These are phyloP conservation scores for Cladosporium cucumerinum DNA, from an alignment of 2,329 filamentous ascomycete genomes.

Conservation along the genomic window DNA sequence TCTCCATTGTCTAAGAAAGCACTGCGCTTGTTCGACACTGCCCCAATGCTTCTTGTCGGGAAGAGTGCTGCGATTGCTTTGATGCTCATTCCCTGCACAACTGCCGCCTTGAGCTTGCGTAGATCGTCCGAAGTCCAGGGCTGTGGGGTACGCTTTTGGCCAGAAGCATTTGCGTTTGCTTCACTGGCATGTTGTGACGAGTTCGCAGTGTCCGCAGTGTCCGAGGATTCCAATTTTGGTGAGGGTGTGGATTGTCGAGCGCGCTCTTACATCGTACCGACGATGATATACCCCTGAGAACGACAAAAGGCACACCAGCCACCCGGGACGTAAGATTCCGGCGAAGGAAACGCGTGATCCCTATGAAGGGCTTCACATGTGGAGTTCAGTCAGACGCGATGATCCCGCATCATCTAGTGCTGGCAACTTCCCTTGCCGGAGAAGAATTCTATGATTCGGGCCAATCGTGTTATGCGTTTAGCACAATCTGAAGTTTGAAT, in stretches of 20 bases:
- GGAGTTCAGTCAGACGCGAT: background rate
- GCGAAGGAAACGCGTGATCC: background rate
- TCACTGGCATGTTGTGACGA: background rate
- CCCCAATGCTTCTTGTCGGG: background rate
- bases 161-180: background rate
- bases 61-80: background rate
- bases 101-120: background rate
- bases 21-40: background rate
- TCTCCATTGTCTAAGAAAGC: background rate
- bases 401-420: background rate
- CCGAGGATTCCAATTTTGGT: background rate
- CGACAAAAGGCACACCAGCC: background rate
- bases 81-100: background rate
- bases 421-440: background rate
- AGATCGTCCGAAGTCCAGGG: background rate
- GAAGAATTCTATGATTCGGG: background rate
- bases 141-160: background rate
- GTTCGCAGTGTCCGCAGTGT: background rate
- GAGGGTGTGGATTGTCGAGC: background rate
- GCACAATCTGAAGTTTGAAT: background rate
- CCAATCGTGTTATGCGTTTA: background rate
- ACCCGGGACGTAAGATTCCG: background rate
- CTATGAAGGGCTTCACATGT: background rate
- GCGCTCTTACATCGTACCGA: background rate
- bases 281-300: background rate